These are phyloP conservation scores for Raddia distichophylla DNA, from an alignment of 176 grass and related monocot genomes.

Conservation along the genomic window DNA sequence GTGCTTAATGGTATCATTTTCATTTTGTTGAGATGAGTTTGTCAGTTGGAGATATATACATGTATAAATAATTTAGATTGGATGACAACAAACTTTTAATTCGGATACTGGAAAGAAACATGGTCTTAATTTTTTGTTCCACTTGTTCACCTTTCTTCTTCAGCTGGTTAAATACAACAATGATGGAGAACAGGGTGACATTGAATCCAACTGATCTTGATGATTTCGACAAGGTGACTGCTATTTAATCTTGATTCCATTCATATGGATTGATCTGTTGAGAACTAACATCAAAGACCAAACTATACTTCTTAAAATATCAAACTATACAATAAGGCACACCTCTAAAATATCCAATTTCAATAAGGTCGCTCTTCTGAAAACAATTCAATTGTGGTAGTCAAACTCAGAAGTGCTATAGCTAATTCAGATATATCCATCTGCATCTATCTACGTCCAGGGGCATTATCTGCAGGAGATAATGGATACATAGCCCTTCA, in stretches of 20 bases:
- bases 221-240: slow-evolving; percentile 95
- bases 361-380: background rate
- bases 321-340: background rate
- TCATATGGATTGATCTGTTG: slow-evolving; percentile 6
- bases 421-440: background rate
- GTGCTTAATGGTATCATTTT: slow-evolving; percentile 31
- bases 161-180: slow-evolving; percentile 99
- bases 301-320: too few species aligned
- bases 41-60: slow-evolving; percentile 15
- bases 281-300: background rate
- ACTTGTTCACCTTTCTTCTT: slow-evolving; percentile 24
- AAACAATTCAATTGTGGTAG: background rate
- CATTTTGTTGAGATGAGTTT: slow-evolving; percentile 11
- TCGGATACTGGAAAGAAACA: slow-evolving; percentile 20
- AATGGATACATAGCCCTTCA: too few species aligned
- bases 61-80: slow-evolving; percentile 17
- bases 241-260: slow-evolving; percentile 26
- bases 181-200: slow-evolving; percentile 91
- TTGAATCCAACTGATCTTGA: slow-evolving; percentile 85
- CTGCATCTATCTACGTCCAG: background rate
- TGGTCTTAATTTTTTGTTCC: slow-evolving; percentile 21
- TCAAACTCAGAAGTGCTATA: background rate
- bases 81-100: slow-evolving; percentile 27
- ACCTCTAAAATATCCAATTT: background rate
- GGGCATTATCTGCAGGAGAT: too few species aligned